Conservation (phyloP, 768 basidiomycete genomes). For the Russula abietina region DNA sequence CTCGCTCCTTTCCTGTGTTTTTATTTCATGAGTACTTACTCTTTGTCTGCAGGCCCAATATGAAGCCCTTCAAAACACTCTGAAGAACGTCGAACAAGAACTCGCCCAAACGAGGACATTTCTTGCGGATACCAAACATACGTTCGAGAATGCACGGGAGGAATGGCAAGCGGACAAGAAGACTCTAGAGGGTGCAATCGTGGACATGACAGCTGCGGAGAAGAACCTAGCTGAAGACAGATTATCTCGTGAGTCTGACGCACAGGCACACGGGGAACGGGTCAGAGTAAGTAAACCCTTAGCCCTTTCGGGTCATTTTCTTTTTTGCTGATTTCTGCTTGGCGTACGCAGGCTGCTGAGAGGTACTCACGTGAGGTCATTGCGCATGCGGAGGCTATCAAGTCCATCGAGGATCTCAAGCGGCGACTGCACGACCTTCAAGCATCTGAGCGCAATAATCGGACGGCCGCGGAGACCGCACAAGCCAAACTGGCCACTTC, state of each 20-base stretch:
- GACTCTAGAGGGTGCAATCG: too few species aligned
- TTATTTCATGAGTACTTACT: background rate
- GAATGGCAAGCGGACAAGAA: too few species aligned
- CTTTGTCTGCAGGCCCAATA: conserved; percentile 48
- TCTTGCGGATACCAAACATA: conserved; percentile 43
- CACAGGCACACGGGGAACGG: conserved; percentile 62
- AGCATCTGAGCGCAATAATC: conserved; percentile 49
- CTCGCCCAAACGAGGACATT: conserved; percentile 43
- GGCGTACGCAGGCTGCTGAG: conserved; percentile 53
- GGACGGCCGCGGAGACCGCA: conserved; percentile 64
- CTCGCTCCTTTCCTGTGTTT: background rate
- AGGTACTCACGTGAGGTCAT: too few species aligned
- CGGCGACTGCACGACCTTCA: conserved; percentile 46
- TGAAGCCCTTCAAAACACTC: conserved; percentile 55
- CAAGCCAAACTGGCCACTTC: conserved; percentile 64
- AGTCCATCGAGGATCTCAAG: too few species aligned
- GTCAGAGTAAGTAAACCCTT: conserved; percentile 45
- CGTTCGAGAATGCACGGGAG: too few species aligned
- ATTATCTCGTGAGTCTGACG: conserved; percentile 53
- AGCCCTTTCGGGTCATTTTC: background rate
- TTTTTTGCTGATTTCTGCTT: conserved; percentile 4
- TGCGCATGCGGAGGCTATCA: too few species aligned
- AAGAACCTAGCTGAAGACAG: conserved; percentile 58
- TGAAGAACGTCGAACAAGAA: conserved; percentile 50
- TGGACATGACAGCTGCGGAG: conserved; percentile 73